Conservation (phyloP, 768 basidiomycete genomes). For the Leccinum disarticulatum region DNA sequence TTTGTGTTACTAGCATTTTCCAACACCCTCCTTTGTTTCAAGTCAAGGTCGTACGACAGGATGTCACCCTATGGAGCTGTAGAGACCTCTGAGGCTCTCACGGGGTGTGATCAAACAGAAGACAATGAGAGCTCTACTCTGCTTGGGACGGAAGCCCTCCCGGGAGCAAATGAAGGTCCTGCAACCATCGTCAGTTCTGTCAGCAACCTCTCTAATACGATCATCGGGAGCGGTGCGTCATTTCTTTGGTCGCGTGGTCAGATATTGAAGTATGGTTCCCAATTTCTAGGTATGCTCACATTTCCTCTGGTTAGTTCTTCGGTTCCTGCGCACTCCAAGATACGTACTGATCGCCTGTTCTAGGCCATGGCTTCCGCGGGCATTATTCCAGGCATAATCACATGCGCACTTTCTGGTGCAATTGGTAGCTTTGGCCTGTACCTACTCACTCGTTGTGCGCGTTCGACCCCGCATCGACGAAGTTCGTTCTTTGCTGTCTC, state of each 20-base stretch:
- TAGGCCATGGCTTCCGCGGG: slow-evolving; percentile 92
- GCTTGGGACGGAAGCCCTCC: slow-evolving; percentile 41
- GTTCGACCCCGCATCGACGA: slow-evolving; percentile 66
- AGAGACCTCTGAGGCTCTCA: slow-evolving; percentile 26
- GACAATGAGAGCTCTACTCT: slow-evolving; percentile 59
- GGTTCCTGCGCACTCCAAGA: neutral
- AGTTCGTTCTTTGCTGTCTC: slow-evolving; percentile 84
- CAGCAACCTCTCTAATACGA: slow-evolving; percentile 85
- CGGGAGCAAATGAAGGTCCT: slow-evolving; percentile 53
- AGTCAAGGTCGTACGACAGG: slow-evolving; percentile 53
- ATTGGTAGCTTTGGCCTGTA: slow-evolving; percentile 87
- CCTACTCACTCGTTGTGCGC: slow-evolving; percentile 82
- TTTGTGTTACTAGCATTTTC: neutral
- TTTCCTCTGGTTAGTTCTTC: slow-evolving; percentile 66
- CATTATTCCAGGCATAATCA: slow-evolving; percentile 85
- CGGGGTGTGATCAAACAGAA: slow-evolving; percentile 10
- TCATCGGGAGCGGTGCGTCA: slow-evolving; percentile 81
- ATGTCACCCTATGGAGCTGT: slow-evolving; percentile 67
- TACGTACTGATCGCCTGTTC: neutral
- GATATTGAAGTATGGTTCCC: neutral
- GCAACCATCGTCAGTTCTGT: slow-evolving; percentile 68
- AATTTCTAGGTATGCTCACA: slow-evolving; percentile 73
- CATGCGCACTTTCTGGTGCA: slow-evolving; percentile 77
- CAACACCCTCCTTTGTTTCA: neutral
- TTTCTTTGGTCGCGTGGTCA: neutral